A percentile compares a stretch with the other conserved stretches of the same genome.
These are phyloP conservation scores for Colletotrichum chrysophilum DNA, from an alignment of 2,329 filamentous ascomycete genomes.

Conservation along the genomic window DNA sequence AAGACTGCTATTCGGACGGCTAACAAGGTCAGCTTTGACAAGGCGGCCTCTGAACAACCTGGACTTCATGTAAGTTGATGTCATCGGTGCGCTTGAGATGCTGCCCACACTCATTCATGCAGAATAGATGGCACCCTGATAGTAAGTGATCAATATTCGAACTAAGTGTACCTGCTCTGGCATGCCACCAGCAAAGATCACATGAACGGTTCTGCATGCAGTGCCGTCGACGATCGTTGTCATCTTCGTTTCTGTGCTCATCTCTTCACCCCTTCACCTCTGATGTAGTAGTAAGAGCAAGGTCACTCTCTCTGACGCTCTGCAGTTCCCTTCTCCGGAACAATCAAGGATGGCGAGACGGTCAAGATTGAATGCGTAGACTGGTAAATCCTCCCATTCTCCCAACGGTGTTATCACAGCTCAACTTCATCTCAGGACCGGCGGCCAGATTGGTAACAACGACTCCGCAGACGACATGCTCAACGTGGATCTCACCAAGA, in stretches of 20 bases:
- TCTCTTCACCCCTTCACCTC: neutral
- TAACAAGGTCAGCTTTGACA: conserved; percentile 75
- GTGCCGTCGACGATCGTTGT: neutral
- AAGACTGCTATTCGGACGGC: conserved; percentile 66
- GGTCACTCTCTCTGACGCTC: neutral
- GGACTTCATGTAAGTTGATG: conserved; percentile 68
- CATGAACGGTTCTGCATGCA: neutral
- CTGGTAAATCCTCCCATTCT: conserved; percentile 52
- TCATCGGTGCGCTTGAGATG: neutral
- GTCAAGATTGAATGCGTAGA: conserved; percentile 95
- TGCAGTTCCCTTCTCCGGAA: conserved; percentile 74
- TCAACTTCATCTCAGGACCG: conserved; percentile 51
- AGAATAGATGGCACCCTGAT: conserved; percentile 95
- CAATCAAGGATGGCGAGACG: conserved; percentile 82
- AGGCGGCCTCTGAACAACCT: conserved; percentile 71
- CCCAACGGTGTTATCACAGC: conserved; percentile 27
- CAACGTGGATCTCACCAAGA: conserved; percentile 81
- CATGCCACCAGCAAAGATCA: neutral
- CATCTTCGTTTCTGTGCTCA: neutral
- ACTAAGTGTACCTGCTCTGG: neutral
- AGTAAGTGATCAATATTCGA: conserved; percentile 52
- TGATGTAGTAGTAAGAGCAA: neutral
- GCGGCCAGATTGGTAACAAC: conserved; percentile 86
- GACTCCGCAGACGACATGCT: conserved; percentile 89
- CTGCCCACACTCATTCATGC: neutral